Evolutionary conservation across 257 asterid genomes (phyloP).

Genomic region (Solanum chiquidenum): DNA sequence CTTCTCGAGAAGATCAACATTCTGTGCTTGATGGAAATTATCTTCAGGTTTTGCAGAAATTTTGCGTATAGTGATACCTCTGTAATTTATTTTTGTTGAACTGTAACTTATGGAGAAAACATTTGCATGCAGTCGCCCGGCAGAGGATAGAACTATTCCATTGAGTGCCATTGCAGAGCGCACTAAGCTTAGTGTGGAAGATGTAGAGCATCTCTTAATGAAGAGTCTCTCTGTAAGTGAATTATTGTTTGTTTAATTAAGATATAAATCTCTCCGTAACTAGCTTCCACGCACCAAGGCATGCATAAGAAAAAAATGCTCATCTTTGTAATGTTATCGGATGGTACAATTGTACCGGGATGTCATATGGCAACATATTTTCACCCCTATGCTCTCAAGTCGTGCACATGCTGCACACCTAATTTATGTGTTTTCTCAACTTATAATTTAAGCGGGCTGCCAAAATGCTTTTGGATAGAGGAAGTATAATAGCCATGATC

Average conservation of each 20-base stretch:
- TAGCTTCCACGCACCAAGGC: background rate
- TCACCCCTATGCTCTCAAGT: background rate
- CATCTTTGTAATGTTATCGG: background rate
- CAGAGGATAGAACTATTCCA: constrained; percentile 94
- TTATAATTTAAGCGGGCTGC: background rate
- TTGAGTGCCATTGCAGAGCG: constrained; percentile 67
- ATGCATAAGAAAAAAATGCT: background rate
- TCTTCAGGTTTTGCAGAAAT: constrained; percentile 50
- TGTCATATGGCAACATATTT: background rate
- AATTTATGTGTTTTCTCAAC: background rate
- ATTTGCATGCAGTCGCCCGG: constrained; percentile 62
- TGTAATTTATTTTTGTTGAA: background rate
- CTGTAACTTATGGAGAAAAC: background rate
- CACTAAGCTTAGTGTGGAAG: constrained; percentile 77
- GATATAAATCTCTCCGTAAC: background rate
- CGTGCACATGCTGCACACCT: background rate
- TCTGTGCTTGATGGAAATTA: constrained; percentile 94
- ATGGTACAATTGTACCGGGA: background rate
- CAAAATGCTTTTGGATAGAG: background rate
- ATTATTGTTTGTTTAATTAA: background rate
- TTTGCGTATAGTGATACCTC: background rate
- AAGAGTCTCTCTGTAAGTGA: constrained; percentile 95
- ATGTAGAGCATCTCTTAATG: constrained; percentile 90
- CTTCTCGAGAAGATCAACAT: constrained; percentile 95
- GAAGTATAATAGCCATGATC: background rate